Conservation (phyloP, 2,329 filamentous ascomycete species). For the Eurotiales sp. region DNA sequence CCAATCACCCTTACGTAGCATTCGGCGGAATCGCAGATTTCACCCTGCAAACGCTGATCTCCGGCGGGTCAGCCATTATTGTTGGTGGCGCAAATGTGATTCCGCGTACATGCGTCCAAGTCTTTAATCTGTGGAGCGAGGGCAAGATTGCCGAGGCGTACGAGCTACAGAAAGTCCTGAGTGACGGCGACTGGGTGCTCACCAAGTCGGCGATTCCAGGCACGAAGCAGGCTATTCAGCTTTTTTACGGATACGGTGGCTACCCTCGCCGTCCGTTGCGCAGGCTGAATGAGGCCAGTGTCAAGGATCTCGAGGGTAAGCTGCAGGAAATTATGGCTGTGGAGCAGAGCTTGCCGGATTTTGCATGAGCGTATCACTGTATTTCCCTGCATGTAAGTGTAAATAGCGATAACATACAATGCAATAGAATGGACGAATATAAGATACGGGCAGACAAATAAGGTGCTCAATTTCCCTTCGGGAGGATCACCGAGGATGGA, state of each 20-base stretch:
- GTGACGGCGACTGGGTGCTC: conserved; percentile 76
- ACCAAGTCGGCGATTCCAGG: conserved; percentile 81
- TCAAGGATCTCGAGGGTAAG: conserved; percentile 28
- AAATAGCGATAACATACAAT: too few relatives aligned
- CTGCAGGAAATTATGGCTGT: conserved; percentile 35
- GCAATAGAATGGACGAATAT: too few relatives aligned
- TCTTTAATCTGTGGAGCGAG: conserved; percentile 73
- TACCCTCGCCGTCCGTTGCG: conserved; percentile 63
- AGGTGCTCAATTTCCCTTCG: too few relatives aligned
- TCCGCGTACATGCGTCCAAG: conserved; percentile 74
- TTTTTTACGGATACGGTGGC: conserved; percentile 79
- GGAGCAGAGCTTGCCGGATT: conserved; percentile 33
- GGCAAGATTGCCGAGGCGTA: conserved; percentile 74
- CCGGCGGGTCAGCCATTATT: conserved; percentile 79
- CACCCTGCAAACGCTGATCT: conserved; percentile 74
- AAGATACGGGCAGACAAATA: too few relatives aligned
- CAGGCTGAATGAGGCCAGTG: conserved; percentile 29
- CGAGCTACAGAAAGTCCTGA: conserved; percentile 70
- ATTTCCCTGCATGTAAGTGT: neutral
- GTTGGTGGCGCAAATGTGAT: conserved; percentile 84
- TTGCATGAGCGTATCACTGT: conserved; percentile 26
- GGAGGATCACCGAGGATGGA: too few relatives aligned
- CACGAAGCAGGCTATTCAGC: conserved; percentile 80
- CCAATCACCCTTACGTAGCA: conserved; percentile 64
- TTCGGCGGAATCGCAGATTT: conserved; percentile 90